These are phyloP conservation scores for Psilocybe subaeruginosa DNA, from an alignment of 768 basidiomycete species.

Conservation along the genomic window DNA sequence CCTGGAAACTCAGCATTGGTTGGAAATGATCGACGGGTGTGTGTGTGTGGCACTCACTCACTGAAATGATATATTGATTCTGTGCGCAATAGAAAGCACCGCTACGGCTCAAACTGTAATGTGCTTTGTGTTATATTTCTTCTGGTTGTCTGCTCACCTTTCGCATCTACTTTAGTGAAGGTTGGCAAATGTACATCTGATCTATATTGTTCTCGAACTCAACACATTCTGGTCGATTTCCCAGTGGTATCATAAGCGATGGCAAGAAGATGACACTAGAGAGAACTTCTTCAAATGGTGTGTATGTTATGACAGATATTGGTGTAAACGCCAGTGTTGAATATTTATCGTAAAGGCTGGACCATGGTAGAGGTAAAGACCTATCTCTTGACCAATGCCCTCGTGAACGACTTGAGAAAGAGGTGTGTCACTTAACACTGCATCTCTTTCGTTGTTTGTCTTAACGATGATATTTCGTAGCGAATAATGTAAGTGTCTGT, in stretches of 20 bases:
- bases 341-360: conserved; percentile 49
- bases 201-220: background rate
- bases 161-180: conserved; percentile 38
- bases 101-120: conserved; percentile 65
- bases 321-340: background rate
- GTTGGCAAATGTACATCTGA: conserved; percentile 21
- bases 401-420: conserved; percentile 60
- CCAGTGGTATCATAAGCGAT: conserved; percentile 61
- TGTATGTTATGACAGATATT: background rate
- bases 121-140: conserved; percentile 19
- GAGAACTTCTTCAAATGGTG: conserved; percentile 74
- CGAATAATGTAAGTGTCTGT: conserved; percentile 41
- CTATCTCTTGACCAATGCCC: conserved; percentile 61
- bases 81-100: conserved; percentile 48
- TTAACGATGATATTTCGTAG: conserved; percentile 24
- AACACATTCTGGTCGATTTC: background rate
- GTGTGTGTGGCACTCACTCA: conserved; percentile 15
- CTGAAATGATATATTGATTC: background rate
- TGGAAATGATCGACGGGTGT: conserved; percentile 63
- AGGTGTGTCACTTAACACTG: conserved; percentile 35
- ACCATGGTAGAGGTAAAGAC: conserved; percentile 59
- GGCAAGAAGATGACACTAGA: conserved; percentile 59
- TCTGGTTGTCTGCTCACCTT: background rate
- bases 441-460: background rate
- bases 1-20: conserved; percentile 64